Conservation (phyloP, 805 yeast genomes). For the Torulaspora quercuum region DNA sequence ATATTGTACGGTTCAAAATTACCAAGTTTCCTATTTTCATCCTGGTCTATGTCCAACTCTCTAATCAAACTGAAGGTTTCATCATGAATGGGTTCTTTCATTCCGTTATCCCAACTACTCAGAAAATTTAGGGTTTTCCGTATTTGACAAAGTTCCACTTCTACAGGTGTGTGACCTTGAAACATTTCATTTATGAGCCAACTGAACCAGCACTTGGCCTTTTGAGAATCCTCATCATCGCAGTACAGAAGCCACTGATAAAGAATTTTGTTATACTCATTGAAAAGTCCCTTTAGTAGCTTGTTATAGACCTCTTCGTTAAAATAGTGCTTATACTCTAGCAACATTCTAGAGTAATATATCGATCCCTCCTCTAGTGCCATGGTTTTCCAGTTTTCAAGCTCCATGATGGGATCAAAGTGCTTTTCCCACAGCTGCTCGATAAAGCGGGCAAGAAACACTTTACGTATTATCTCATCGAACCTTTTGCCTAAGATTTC, state of each 20-base stretch:
- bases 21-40: not conserved
- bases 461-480: slow-evolving; percentile 10
- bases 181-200: slow-evolving; percentile 22
- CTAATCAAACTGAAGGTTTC: slow-evolving; percentile 19
- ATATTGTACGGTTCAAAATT: slow-evolving; percentile 17
- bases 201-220: slow-evolving; percentile 25
- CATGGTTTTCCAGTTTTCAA: slow-evolving; percentile 17
- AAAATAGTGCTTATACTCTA: slow-evolving; percentile 16
- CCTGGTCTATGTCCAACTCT: slow-evolving; percentile 7
- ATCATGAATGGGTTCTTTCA: slow-evolving; percentile 21
- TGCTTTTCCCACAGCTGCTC: slow-evolving; percentile 27
- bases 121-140: slow-evolving; percentile 15
- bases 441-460: slow-evolving; percentile 19
- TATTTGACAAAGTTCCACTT: slow-evolving; percentile 15
- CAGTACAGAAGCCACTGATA: slow-evolving; percentile 28
- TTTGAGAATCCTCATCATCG: slow-evolving; percentile 9
- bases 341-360: slow-evolving; percentile 15
- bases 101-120: slow-evolving; percentile 5
- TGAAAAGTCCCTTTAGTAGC: slow-evolving; percentile 19
- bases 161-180: slow-evolving; percentile 7
- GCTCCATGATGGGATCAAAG: slow-evolving; percentile 25
- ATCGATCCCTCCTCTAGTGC: slow-evolving; percentile 15
- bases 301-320: slow-evolving; percentile 10
- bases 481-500: slow-evolving; percentile 16
- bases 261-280: slow-evolving; percentile 24